Conservation (phyloP, 2,329 filamentous ascomycete species). For the Beauveria rudraprayagi region DNA sequence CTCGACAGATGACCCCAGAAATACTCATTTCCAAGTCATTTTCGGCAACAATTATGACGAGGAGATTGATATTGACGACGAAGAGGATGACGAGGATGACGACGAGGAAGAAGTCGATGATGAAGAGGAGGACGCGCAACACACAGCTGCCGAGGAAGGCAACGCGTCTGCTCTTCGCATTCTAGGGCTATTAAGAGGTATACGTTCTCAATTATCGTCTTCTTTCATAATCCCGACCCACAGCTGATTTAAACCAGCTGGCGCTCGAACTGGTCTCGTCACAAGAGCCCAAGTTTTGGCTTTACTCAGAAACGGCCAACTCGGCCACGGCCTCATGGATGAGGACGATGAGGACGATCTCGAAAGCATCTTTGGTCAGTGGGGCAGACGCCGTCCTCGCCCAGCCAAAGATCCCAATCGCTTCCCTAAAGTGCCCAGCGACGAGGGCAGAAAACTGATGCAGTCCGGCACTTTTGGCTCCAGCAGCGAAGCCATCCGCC, state of each 20-base stretch:
- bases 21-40: conserved; percentile 18
- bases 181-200: conserved; percentile 25
- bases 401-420: conserved; percentile 42
- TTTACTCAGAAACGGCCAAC: conserved; percentile 31
- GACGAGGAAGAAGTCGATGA: conserved; percentile 22
- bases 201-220: not conserved
- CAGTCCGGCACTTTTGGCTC: conserved; percentile 70
- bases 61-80: conserved; percentile 18
- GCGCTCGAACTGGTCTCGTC: conserved; percentile 22
- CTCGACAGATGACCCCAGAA: conserved; percentile 13
- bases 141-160: conserved; percentile 12
- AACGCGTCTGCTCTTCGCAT: conserved; percentile 15
- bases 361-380: conserved; percentile 25
- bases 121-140: conserved; percentile 29
- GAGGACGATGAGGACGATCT: conserved; percentile 29
- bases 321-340: conserved; percentile 28
- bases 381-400: conserved; percentile 36
- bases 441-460: conserved; percentile 72
- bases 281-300: conserved; percentile 31
- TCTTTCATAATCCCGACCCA: not conserved
- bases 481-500: conserved; percentile 47
- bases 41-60: conserved; percentile 17
- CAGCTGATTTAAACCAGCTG: conserved; percentile 15
- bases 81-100: conserved; percentile 20
- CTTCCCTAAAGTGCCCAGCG: conserved; percentile 80